Conservation (phyloP, 2,329 filamentous ascomycete genomes). For the Beauveria rudraprayagi region DNA sequence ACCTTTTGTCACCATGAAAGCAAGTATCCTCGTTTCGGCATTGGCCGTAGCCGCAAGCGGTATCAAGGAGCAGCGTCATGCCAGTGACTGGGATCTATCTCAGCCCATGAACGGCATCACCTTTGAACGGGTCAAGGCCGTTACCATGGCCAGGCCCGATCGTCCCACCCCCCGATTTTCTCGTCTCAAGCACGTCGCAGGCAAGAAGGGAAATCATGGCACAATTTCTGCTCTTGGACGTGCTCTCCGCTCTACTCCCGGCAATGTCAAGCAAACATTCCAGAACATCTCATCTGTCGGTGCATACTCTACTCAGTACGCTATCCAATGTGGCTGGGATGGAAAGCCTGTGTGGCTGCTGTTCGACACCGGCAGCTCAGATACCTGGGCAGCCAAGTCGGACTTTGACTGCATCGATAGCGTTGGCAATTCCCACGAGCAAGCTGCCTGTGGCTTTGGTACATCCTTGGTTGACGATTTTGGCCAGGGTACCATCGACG, state of each 20-base stretch:
- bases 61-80: conserved; percentile 10
- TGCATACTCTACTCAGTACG: conserved; percentile 34
- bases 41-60: not conserved
- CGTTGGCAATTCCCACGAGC: conserved; percentile 23
- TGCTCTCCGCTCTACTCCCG: conserved; percentile 14
- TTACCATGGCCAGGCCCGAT: conserved; percentile 21
- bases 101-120: conserved; percentile 30
- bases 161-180: conserved; percentile 23
- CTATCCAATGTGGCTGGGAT: conserved; percentile 33
- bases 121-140: conserved; percentile 27
- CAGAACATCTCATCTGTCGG: conserved; percentile 33
- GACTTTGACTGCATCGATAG: conserved; percentile 35
- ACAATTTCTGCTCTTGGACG: conserved; percentile 23
- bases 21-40: not conserved
- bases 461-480: conserved; percentile 31
- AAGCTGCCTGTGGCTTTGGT: conserved; percentile 34
- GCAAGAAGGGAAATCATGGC: conserved; percentile 18
- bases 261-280: conserved; percentile 17
- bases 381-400: conserved; percentile 39
- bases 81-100: conserved; percentile 24
- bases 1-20: not conserved
- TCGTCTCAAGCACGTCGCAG: conserved; percentile 24
- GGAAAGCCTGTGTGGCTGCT: conserved; percentile 31
- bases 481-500: conserved; percentile 28
- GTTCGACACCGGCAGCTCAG: conserved; percentile 44